phyloP scores from a whole-genome alignment of 2,329 filamentous ascomycete species.

The Cordyceps pruinosa region DNA sequence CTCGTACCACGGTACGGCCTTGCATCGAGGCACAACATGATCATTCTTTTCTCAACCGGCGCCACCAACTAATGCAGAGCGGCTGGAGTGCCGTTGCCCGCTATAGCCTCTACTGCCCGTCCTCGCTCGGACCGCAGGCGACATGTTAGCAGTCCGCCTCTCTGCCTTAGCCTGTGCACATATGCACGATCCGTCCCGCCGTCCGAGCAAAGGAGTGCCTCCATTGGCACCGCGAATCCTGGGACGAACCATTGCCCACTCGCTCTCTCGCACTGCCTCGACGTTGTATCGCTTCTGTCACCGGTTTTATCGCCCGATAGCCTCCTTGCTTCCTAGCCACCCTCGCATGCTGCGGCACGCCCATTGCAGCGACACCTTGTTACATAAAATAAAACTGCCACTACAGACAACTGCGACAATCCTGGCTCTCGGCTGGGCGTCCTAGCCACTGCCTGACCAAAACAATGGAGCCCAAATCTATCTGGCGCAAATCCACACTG shows the following conservation, averaged over 20 bases:
- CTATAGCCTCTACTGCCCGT: neutral
- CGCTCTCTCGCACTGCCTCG: neutral
- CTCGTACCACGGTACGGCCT: neutral
- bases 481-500: neutral
- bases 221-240: neutral
- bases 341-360: neutral
- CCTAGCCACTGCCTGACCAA: neutral
- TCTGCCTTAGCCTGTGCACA: neutral
- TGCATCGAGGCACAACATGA: no score
- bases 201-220: constrained; percentile 2
- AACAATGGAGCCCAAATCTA: constrained; percentile 1
- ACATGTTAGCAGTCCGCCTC: neutral
- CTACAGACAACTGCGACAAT: neutral
- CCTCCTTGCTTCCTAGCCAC: neutral
- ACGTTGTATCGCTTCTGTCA: neutral
- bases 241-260: neutral
- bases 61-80: neutral
- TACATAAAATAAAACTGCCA: neutral
- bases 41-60: no score
- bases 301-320: neutral
- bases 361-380: neutral
- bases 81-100: neutral
- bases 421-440: neutral
- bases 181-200: constrained; percentile 9
- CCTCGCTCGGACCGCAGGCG: constrained; percentile 2